Conservation (phyloP, 2,329 filamentous ascomycete species). For the Monosporascus sp. region DNA sequence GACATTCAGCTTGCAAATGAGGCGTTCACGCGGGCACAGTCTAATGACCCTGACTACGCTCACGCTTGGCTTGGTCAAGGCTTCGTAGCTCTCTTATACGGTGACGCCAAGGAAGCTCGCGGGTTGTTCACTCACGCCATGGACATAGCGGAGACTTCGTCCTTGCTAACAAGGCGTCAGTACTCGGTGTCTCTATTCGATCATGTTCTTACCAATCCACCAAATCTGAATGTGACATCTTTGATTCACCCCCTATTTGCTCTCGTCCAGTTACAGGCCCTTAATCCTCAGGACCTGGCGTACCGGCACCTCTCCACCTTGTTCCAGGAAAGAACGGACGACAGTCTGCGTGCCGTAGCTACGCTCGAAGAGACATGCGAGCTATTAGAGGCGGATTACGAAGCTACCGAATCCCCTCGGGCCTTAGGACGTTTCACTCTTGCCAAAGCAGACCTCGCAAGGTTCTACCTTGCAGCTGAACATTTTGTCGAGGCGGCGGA, state of each 20-base stretch:
- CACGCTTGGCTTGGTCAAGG: slow-evolving; percentile 94
- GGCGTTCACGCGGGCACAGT: slow-evolving; percentile 85
- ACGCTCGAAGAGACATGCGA: slow-evolving; percentile 63
- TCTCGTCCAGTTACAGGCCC: slow-evolving; percentile 70
- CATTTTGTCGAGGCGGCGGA: slow-evolving; percentile 66
- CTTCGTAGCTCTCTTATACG: slow-evolving; percentile 71
- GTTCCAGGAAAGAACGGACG: slow-evolving; percentile 73
- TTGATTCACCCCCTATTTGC: slow-evolving; percentile 86
- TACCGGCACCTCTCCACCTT: slow-evolving; percentile 75
- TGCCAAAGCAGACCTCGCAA: slow-evolving; percentile 79
- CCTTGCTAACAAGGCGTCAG: slow-evolving; percentile 66
- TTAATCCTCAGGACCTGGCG: slow-evolving; percentile 64
- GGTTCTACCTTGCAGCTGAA: slow-evolving; percentile 69
- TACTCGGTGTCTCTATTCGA: slow-evolving; percentile 83
- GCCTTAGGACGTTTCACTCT: slow-evolving; percentile 73
- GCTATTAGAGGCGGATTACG: slow-evolving; percentile 73
- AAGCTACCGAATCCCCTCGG: slow-evolving; percentile 70
- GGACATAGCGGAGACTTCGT: slow-evolving; percentile 79
- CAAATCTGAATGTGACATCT: slow-evolving; percentile 47
- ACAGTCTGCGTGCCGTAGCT: slow-evolving; percentile 57
- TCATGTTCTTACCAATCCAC: slow-evolving; percentile 57
- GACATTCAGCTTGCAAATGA: slow-evolving; percentile 84
- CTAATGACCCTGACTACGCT: slow-evolving; percentile 87
- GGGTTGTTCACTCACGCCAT: slow-evolving; percentile 90
- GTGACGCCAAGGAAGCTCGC: slow-evolving; percentile 70